phyloP scores from a whole-genome alignment of 2,329 filamentous ascomycete species.

The Xylaria sp. region DNA sequence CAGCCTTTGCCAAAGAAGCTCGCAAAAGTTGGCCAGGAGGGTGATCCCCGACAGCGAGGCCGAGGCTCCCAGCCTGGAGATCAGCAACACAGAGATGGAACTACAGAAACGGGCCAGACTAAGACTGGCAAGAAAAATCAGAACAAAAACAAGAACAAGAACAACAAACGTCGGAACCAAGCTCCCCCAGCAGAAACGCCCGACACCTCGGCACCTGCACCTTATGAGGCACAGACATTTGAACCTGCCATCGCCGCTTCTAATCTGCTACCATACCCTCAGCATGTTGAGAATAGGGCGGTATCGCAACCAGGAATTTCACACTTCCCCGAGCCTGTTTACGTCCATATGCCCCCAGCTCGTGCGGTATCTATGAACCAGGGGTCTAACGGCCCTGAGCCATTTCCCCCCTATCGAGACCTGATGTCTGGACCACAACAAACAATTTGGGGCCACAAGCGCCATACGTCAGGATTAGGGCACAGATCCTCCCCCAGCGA shows the following conservation, averaged over 20 bases:
- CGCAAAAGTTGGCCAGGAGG: neutral
- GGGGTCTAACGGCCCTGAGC: slow-evolving; percentile 19
- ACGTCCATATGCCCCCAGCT: neutral
- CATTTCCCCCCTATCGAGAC: slow-evolving; percentile 41
- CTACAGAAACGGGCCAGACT: neutral
- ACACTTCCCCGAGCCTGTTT: neutral
- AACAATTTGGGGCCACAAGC: neutral
- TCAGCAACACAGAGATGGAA: slow-evolving; percentile 14
- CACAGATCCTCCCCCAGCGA: slow-evolving; percentile 7
- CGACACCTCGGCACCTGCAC: neutral
- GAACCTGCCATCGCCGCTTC: slow-evolving; percentile 14
- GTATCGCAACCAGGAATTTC: neutral
- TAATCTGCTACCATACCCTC: slow-evolving; percentile 12
- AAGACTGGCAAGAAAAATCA: slow-evolving; percentile 28
- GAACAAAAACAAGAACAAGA: slow-evolving; percentile 9
- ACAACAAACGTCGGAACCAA: neutral
- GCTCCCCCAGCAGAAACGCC: neutral
- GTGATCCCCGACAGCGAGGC: neutral
- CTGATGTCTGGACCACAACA: slow-evolving; percentile 23
- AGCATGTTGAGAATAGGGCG: neutral
- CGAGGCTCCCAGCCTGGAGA: neutral
- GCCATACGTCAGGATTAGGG: neutral
- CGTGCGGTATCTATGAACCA: neutral
- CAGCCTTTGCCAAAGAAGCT: slow-evolving; percentile 25
- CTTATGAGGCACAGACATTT: slow-evolving; percentile 15